phyloP scores from a whole-genome alignment of 805 yeast genomes.

The Candida quercuum region DNA sequence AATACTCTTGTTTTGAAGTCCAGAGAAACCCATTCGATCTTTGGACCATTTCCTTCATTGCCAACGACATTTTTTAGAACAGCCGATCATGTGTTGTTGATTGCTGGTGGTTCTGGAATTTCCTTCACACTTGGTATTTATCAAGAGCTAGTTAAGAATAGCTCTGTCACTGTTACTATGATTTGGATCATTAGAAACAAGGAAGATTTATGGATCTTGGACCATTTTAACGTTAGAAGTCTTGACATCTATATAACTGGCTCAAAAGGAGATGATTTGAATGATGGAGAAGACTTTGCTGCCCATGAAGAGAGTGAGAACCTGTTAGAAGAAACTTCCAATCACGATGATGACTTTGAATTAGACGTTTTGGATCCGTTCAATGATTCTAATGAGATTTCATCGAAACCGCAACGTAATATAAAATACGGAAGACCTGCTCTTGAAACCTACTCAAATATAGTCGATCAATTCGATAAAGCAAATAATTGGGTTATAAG shows the following conservation, averaged over 20 bases:
- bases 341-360: constrained; percentile 19
- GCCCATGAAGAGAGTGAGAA: constrained; percentile 15
- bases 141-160: constrained; percentile 30
- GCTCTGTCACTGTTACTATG: constrained; percentile 30
- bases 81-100: constrained; percentile 44
- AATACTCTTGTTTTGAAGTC: constrained; percentile 29
- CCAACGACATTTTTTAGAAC: constrained; percentile 39
- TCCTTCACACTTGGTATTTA: constrained; percentile 55
- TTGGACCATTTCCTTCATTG: constrained; percentile 40
- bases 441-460: constrained; percentile 19
- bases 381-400: constrained; percentile 9
- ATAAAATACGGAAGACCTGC: constrained; percentile 37
- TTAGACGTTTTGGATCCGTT: constrained; percentile 19
- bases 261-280: constrained; percentile 1
- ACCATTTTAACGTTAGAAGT: constrained; percentile 30
- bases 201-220: constrained; percentile 42
- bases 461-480: constrained; percentile 24
- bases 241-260: constrained; percentile 36
- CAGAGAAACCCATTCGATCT: constrained; percentile 31
- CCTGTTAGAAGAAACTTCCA: constrained; percentile 10
- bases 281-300: constrained; percentile 5
- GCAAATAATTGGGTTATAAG: constrained; percentile 47
- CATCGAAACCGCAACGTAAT: constrained; percentile 1
- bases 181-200: constrained; percentile 50
- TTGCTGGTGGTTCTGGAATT: constrained; percentile 74